Evolutionary conservation across 2,329 filamentous ascomycete genomes (phyloP).

Genomic region (Dothideomycetidae sp.): DNA sequence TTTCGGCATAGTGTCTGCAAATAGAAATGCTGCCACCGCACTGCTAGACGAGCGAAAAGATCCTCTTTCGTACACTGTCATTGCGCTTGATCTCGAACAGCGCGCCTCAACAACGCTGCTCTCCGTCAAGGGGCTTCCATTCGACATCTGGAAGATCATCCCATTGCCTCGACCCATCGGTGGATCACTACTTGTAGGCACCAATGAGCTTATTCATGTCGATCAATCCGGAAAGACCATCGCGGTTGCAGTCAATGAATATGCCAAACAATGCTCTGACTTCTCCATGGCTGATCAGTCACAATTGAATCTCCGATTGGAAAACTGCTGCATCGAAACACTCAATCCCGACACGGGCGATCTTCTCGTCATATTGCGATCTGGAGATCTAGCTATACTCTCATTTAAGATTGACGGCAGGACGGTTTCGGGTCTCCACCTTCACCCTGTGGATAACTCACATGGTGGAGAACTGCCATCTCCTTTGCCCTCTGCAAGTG

Average conservation of each 20-base stretch:
- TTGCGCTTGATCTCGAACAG: conserved; percentile 87
- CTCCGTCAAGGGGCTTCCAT: conserved; percentile 70
- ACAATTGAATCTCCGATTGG: conserved; percentile 61
- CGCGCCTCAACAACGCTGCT: conserved; percentile 84
- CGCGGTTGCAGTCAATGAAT: conserved; percentile 82
- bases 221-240: conserved; percentile 91
- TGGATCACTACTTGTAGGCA: conserved; percentile 71
- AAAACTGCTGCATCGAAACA: conserved; percentile 64
- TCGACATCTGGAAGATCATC: conserved; percentile 71
- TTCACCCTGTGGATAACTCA: conserved; percentile 50
- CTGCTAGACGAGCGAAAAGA: conserved; percentile 67
- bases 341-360: conserved; percentile 67
- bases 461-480: conserved; percentile 49
- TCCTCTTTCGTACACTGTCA: conserved; percentile 79
- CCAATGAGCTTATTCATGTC: conserved; percentile 85
- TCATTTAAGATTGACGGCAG: conserved; percentile 80
- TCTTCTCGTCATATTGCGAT: conserved; percentile 64
- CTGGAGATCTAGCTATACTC: conserved; percentile 60
- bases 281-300: conserved; percentile 82
- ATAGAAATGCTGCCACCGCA: conserved; percentile 55
- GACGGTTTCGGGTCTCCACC: conserved; percentile 72
- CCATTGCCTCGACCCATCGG: conserved; percentile 76
- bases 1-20: conserved; percentile 82
- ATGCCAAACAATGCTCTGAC: conserved; percentile 66
- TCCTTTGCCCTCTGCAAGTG: conserved; percentile 52